phyloP scores from a whole-genome alignment of 768 basidiomycete genomes.

The Leucogyrophana mollusca region DNA sequence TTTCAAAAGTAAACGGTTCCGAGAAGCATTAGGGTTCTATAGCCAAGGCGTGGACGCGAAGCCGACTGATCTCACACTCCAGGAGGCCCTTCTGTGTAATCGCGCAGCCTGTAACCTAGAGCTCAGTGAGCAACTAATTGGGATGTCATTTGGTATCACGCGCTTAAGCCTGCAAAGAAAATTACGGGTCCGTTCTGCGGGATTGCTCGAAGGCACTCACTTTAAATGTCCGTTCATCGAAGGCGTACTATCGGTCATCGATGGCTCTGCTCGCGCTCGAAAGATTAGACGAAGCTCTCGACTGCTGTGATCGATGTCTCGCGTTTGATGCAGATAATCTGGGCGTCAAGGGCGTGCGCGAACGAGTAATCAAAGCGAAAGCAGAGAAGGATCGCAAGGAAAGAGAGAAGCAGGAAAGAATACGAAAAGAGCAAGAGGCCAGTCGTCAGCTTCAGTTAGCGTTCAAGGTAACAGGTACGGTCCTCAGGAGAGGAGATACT shows the following conservation, averaged over 20 bases:
- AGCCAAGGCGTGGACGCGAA: conserved; percentile 86
- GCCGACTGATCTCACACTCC: conserved; percentile 57
- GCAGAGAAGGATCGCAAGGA: conserved; percentile 51
- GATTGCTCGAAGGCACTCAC: conserved; percentile 78
- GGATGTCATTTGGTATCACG: background rate
- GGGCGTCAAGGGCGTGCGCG: conserved; percentile 47
- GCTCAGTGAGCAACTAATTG: conserved; percentile 52
- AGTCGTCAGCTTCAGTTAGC: conserved; percentile 55
- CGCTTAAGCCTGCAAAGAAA: conserved; percentile 49
- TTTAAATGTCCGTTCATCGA: conserved; percentile 64
- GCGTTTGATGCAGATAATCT: conserved; percentile 56
- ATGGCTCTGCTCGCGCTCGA: conserved; percentile 74
- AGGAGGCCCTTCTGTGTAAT: conserved; percentile 78
- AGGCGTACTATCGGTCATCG: conserved; percentile 86
- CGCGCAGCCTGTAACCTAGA: conserved; percentile 93
- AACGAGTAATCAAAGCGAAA: conserved; percentile 45
- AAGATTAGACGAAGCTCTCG: conserved; percentile 76
- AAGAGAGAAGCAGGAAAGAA: conserved; percentile 46
- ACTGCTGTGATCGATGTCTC: conserved; percentile 75
- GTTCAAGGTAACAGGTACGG: conserved; percentile 52
- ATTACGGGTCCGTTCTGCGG: conserved; percentile 81
- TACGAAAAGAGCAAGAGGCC: conserved; percentile 50
- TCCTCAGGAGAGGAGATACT: no score
- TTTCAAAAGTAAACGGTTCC: conserved; percentile 80
- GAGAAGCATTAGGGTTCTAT: conserved; percentile 90